A percentile compares a stretch with the other conserved stretches of the same genome.
Evolutionary conservation across 202 grass and related monocot genomes (phyloP).

Genomic region (Bolboschoenoplectus hybrid): DNA sequence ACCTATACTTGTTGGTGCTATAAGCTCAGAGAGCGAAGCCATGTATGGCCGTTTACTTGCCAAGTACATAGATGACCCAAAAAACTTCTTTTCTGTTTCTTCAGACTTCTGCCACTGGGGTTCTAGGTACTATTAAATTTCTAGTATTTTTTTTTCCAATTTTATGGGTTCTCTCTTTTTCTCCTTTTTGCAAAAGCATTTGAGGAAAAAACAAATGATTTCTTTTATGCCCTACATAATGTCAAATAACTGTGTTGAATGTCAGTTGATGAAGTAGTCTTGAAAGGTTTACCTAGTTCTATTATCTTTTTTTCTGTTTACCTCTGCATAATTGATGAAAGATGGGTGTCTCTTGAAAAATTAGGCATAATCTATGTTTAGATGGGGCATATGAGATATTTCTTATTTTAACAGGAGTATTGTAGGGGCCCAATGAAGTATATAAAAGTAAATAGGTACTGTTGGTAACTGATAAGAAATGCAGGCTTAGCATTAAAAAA

Average conservation of each 20-base stretch:
- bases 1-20: constrained; percentile 85
- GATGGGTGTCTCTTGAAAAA: neutral
- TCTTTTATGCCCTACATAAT: neutral
- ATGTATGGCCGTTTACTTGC: constrained; percentile 82
- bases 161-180: neutral
- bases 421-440: constrained; percentile 2
- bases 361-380: neutral
- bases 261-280: neutral
- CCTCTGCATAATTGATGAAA: neutral
- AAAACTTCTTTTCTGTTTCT: constrained; percentile 92
- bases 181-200: neutral
- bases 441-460: neutral
- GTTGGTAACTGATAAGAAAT: constrained; percentile 10
- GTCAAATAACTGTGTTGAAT: constrained; percentile 1
- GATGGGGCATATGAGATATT: neutral
- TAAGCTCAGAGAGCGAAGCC: constrained; percentile 77
- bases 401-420: neutral
- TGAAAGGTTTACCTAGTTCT: neutral
- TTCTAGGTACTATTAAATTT: constrained; percentile 55
- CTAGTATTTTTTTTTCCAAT: neutral
- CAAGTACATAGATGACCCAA: constrained; percentile 86
- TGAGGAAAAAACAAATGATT: neutral
- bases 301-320: constrained; percentile 12
- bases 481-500: neutral
- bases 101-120: constrained; percentile 99